Percentiles rank a stretch among this genome's conserved stretches.
Conservation (phyloP, 2,329 filamentous ascomycete genomes). For the Fusarium torulosum region DNA sequence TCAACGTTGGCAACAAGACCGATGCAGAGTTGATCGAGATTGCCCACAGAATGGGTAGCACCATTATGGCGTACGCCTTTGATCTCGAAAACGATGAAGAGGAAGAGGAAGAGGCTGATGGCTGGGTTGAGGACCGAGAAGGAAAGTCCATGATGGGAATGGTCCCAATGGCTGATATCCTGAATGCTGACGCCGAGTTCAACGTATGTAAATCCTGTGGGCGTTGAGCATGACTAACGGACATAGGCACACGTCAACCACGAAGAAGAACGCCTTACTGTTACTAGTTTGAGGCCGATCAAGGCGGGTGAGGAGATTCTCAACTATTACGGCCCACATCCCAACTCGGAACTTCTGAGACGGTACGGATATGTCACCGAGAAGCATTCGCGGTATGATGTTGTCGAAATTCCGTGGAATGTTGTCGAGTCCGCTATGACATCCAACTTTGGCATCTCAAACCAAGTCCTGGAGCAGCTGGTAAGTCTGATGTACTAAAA, state of each 20-base stretch:
- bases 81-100: constrained; percentile 75
- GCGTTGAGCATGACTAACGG: constrained; percentile 20
- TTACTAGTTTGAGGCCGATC: constrained; percentile 78
- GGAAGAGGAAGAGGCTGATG: constrained; percentile 71
- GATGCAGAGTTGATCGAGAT: constrained; percentile 63
- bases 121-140: constrained; percentile 74
- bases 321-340: constrained; percentile 90
- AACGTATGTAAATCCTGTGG: constrained; percentile 67
- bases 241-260: constrained; percentile 67
- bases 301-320: constrained; percentile 80
- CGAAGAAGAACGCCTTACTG: constrained; percentile 70
- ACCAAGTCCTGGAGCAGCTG: constrained; percentile 57
- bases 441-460: constrained; percentile 55
- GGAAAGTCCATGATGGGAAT: constrained; percentile 77
- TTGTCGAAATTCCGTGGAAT: constrained; percentile 79
- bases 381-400: constrained; percentile 82
- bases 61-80: constrained; percentile 94
- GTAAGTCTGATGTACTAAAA: constrained; percentile 49
- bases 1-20: constrained; percentile 54
- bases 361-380: constrained; percentile 89
- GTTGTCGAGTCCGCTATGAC: constrained; percentile 64
- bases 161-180: constrained; percentile 90
- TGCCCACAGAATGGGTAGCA: constrained; percentile 85
- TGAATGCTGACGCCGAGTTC: constrained; percentile 90
- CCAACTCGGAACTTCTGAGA: constrained; percentile 83